A percentile compares a stretch with the other conserved stretches of the same genome.
Conservation (phyloP, 352 stramenopile species). For the Globisporangium cystogenes region DNA sequence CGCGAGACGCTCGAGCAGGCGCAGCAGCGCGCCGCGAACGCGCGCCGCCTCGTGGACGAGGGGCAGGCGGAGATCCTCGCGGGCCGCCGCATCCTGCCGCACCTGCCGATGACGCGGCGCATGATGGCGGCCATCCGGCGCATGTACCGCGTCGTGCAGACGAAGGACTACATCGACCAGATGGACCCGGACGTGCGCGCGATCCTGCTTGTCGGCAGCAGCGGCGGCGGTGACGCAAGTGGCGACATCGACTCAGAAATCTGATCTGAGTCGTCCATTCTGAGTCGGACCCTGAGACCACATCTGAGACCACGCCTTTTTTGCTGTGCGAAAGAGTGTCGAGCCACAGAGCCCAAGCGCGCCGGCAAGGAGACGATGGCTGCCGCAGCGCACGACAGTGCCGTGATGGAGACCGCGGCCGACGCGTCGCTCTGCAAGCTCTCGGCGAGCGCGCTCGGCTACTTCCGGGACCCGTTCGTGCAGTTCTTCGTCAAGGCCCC, state of each 20-base stretch:
- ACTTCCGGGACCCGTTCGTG: constrained; percentile 76
- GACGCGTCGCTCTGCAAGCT: constrained; percentile 86
- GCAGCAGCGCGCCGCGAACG: constrained; percentile 33
- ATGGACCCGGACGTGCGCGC: constrained; percentile 45
- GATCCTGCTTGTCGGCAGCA: too few relatives aligned
- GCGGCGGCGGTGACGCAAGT: constrained; percentile 4
- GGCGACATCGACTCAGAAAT: constrained; percentile 3
- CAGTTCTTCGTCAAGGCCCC: constrained; percentile 78
- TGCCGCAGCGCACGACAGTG: constrained; percentile 40
- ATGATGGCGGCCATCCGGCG: constrained; percentile 47
- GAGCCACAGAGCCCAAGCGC: too few relatives aligned
- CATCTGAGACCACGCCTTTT: too few relatives aligned
- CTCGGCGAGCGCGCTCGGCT: constrained; percentile 68
- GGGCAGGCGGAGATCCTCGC: constrained; percentile 33
- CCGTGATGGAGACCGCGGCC: constrained; percentile 75
- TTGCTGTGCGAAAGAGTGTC: too few relatives aligned
- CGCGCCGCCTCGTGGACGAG: constrained; percentile 27
- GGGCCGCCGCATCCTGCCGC: constrained; percentile 40
- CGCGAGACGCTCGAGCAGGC: constrained; percentile 38
- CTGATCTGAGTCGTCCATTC: too few relatives aligned
- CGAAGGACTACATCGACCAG: constrained; percentile 67
- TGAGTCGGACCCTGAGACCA: too few relatives aligned
- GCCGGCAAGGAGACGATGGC: too few relatives aligned
- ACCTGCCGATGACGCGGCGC: constrained; percentile 47
- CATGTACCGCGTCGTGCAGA: constrained; percentile 61